Evolutionary conservation across 2,329 filamentous ascomycete genomes (phyloP).

Genomic region (Colletotrichum karsti): DNA sequence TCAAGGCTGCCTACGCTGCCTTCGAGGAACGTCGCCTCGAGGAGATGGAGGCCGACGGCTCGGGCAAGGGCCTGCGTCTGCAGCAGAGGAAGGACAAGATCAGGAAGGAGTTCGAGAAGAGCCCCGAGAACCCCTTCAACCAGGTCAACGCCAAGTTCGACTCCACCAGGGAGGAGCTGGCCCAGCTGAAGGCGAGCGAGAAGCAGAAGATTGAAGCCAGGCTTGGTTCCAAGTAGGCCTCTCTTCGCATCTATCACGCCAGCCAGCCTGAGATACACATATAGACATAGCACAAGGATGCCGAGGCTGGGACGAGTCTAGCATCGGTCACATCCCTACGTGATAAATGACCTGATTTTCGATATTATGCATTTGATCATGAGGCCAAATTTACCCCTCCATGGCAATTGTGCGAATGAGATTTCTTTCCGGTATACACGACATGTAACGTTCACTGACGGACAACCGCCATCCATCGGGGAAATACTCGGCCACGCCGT

Average conservation of each 20-base stretch:
- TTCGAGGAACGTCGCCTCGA: constrained; percentile 83
- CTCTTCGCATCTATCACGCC: neutral
- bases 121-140: constrained; percentile 95
- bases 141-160: constrained; percentile 82
- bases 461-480: neutral
- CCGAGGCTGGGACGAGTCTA: neutral
- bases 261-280: neutral
- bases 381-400: neutral
- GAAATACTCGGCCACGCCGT: neutral
- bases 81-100: constrained; percentile 88
- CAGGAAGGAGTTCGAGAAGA: constrained; percentile 93
- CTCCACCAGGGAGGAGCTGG: constrained; percentile 79
- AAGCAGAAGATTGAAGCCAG: constrained; percentile 78
- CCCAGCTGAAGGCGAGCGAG: constrained; percentile 71
- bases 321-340: constrained; percentile 12
- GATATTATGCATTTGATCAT: constrained; percentile 11
- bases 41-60: constrained; percentile 87
- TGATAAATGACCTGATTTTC: constrained; percentile 1
- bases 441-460: neutral
- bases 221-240: constrained; percentile 51
- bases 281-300: neutral
- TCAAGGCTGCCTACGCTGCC: constrained; percentile 83
- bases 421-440: neutral
- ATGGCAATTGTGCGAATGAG: neutral
- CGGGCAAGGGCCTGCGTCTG: constrained; percentile 74